Evolutionary conservation across 1,284 basidiomycete genomes (phyloP), one percentile per base, ranked within the genome.

Genomic region (Stygiomarasmius scandens): DNA sequence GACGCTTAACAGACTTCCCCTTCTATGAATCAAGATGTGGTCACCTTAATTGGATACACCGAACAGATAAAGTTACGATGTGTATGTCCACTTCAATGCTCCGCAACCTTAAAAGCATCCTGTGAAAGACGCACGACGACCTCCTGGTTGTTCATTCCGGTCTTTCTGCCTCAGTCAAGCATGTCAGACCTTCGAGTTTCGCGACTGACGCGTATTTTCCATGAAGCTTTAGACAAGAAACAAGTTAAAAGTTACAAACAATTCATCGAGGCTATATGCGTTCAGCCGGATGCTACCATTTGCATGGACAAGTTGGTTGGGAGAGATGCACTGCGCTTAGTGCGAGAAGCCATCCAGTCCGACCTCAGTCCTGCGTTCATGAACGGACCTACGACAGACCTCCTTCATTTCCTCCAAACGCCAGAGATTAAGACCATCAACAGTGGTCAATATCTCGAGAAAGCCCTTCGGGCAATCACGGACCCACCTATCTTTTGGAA

Each of bases 401-500:
- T 83, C 6, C 62, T 86, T 2, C 25, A 54, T 0, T 85, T 76
- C 61, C 64, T 87, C 1, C 71, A 70, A 49, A 58, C 67, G 23
- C 79, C 72, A 6, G 71, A 70, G 24, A 64, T 79, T 19, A 67
- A 62, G 49, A 62, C 55, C 12, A 69, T 83, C 54, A 75, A 73
- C 16, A 69, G 74, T 2, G 85, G 85, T 2, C 27, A 69, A 1
- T 76, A 79, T 43, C 67, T 87, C 2, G 56, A 68, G 11, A 64
- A 71, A 44, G 61, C 83, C 14, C 51, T 87, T 19, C 47, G 66
- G 20, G 65, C 63, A 0, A 77, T 87, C 16, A 75, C 81, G 2
- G 74, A 83, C 1, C 83, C 84, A 0, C 78, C 83, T 0, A 72
- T 85, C 36, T 85, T 62, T 36, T 62, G 61, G 61, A 8, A 27